phyloP scores from a whole-genome alignment of 345 rosid genomes.

The Eucalyptus brandiana region DNA sequence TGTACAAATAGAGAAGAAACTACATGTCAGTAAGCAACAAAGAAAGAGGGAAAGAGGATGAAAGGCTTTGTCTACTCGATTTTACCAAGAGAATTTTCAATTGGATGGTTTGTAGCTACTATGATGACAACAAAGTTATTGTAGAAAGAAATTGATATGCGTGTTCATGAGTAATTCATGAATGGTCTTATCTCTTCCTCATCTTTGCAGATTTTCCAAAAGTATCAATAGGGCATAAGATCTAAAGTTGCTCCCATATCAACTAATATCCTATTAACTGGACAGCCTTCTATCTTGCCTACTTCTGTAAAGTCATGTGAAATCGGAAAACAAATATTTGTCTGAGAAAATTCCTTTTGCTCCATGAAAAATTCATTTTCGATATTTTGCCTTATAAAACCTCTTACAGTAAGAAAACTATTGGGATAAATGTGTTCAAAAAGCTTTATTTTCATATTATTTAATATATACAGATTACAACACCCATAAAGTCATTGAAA shows the following conservation, averaged over 20 bases:
- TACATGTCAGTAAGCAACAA: not conserved
- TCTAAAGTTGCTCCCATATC: fast-evolving
- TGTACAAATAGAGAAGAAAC: not conserved
- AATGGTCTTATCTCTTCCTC: not conserved
- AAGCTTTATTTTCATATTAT: no score
- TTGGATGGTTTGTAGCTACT: not conserved
- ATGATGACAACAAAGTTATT: not conserved
- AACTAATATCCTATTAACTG: no score
- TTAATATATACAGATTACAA: no score
- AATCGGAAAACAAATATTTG: fast-evolving
- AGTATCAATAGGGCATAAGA: no score
- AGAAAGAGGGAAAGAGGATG: not conserved
- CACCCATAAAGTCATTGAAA: no score
- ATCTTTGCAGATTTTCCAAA: fast-evolving
- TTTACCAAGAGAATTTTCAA: not conserved
- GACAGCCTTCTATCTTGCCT: no score
- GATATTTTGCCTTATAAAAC: no score
- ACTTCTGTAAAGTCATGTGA: no score
- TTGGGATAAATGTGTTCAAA: no score
- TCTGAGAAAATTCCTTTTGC: fast-evolving
- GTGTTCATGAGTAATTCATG: not conserved
- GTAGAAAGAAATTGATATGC: not conserved
- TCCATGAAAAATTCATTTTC: fast-evolving
- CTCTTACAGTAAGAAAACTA: fast-evolving
- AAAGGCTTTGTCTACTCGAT: not conserved